Conservation (phyloP, 1,139 yeast species). For the Meyerozyma athensensis region DNA sequence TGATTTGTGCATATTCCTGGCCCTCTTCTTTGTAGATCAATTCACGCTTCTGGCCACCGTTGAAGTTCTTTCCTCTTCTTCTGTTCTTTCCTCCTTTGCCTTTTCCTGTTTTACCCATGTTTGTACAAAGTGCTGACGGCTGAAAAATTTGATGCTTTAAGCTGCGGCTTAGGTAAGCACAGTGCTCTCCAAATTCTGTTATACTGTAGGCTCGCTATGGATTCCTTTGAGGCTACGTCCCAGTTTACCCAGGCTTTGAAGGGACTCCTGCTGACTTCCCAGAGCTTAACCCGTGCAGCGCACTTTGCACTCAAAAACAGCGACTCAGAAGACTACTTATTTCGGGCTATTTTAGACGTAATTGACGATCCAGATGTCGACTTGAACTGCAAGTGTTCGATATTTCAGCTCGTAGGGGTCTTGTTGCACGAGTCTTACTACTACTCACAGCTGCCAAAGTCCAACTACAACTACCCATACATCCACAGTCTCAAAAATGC, state of each 20-base stretch:
- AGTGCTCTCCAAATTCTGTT: not conserved
- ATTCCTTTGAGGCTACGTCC: slow-evolving; percentile 72
- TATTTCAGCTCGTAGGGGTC: slow-evolving; percentile 65
- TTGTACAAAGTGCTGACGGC: not conserved
- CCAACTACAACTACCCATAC: slow-evolving; percentile 38
- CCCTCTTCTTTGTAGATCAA: slow-evolving; percentile 89
- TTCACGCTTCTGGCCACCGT: slow-evolving; percentile 90
- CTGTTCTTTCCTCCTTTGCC: slow-evolving; percentile 78
- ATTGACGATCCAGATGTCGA: slow-evolving; percentile 45
- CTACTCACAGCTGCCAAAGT: slow-evolving; percentile 29
- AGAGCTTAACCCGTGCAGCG: slow-evolving; percentile 50
- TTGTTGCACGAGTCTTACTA: slow-evolving; percentile 38
- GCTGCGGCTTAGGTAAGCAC: not conserved
- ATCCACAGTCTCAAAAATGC: slow-evolving; percentile 37
- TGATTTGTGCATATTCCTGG: slow-evolving; percentile 97
- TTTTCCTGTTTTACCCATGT: slow-evolving; percentile 50
- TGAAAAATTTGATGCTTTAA: not conserved
- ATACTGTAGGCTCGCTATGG: slow-evolving; percentile 53
- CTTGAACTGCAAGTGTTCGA: slow-evolving; percentile 59
- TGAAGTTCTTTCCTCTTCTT: slow-evolving; percentile 98
- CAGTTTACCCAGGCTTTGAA: slow-evolving; percentile 61
- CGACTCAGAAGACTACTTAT: slow-evolving; percentile 67
- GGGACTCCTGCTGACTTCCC: slow-evolving; percentile 58
- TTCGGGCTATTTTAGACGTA: slow-evolving; percentile 66
- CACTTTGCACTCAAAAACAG: slow-evolving; percentile 55